phyloP scores from a whole-genome alignment of 2,329 filamentous ascomycete genomes.

The Trichoderma sp. region DNA sequence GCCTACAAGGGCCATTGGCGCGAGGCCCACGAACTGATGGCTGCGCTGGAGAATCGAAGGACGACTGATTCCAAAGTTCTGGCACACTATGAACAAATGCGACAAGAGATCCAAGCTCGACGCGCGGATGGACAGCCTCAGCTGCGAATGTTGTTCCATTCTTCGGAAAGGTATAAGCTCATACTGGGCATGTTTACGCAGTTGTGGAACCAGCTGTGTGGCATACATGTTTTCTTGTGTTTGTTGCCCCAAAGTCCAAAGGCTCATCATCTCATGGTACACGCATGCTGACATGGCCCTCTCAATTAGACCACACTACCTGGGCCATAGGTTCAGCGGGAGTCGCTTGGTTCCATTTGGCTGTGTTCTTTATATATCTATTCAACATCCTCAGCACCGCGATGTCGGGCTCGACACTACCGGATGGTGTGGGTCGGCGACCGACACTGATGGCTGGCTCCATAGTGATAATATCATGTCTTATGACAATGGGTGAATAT shows the following conservation, averaged over 20 bases:
- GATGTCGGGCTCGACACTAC: conserved; percentile 57
- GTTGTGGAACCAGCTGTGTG: conserved; percentile 59
- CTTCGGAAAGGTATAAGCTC: conserved; percentile 55
- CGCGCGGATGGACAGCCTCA: conserved; percentile 48
- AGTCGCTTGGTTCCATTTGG: conserved; percentile 51
- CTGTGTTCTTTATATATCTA: conserved; percentile 57
- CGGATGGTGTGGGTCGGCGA: conserved; percentile 59
- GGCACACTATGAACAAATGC: conserved; percentile 61
- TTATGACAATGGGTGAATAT: conserved; percentile 56
- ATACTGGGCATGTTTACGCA: conserved; percentile 57
- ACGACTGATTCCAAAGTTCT: conserved; percentile 57
- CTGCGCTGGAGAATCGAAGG: conserved; percentile 55
- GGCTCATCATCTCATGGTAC: conserved; percentile 44
- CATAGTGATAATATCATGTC: conserved; percentile 58
- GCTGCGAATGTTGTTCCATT: conserved; percentile 48
- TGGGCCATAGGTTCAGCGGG: conserved; percentile 60
- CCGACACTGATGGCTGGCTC: conserved; percentile 55
- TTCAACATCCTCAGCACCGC: conserved; percentile 60
- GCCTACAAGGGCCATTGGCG: conserved; percentile 67
- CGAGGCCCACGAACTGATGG: conserved; percentile 58
- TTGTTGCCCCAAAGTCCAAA: background rate
- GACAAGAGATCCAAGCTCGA: conserved; percentile 54
- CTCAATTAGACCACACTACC: conserved; percentile 52
- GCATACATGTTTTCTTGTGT: conserved; percentile 45
- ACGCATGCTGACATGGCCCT: background rate